A percentile compares a stretch with the other conserved stretches of the same genome.
phyloP scores from a whole-genome alignment of 2,329 filamentous ascomycete genomes.

The Emmonsiellopsis sp. region DNA sequence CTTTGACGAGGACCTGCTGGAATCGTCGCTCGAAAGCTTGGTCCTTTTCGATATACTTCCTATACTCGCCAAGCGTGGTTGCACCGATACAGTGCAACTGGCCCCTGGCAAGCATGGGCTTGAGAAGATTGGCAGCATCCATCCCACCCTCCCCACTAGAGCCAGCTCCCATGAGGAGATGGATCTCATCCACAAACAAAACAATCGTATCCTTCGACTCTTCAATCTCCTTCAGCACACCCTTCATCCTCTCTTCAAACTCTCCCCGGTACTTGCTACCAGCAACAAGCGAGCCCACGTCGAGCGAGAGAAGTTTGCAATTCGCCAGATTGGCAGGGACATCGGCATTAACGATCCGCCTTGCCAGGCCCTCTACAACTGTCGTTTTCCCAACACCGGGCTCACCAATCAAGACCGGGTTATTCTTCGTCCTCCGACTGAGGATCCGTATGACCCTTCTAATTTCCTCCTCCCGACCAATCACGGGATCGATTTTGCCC shows the following conservation, averaged over 20 bases:
- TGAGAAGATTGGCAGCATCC: conserved; percentile 95
- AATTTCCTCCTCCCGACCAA: conserved; percentile 93
- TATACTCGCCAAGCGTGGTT: conserved; percentile 88
- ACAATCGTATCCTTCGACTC: conserved; percentile 95
- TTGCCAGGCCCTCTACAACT: conserved; percentile 89
- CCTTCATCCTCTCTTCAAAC: conserved; percentile 99
- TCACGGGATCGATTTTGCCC: conserved; percentile 96
- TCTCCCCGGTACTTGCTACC: conserved; percentile 98
- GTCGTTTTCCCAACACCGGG: conserved; percentile 98
- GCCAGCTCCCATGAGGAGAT: conserved; percentile 95
- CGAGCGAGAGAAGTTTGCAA: conserved; percentile 88
- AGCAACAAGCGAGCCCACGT: conserved; percentile 89
- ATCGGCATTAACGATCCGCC: conserved; percentile 92
- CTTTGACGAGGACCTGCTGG: conserved; percentile 95
- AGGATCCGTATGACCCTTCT: conserved; percentile 84
- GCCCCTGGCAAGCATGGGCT: conserved; percentile 94
- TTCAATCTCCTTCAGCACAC: conserved; percentile 91
- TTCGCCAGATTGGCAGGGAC: conserved; percentile 90
- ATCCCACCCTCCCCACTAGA: conserved; percentile 93
- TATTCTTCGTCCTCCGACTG: conserved; percentile 93
- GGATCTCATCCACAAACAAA: conserved; percentile 97
- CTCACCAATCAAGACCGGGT: conserved; percentile 94
- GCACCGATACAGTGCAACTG: conserved; percentile 97
- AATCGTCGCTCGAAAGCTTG: conserved; percentile 96
- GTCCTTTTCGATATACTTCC: conserved; percentile 99